A percentile compares a stretch with the other conserved stretches of the same genome.
Conservation (phyloP, 2,329 filamentous ascomycete species). For the Cercospora sp. region DNA sequence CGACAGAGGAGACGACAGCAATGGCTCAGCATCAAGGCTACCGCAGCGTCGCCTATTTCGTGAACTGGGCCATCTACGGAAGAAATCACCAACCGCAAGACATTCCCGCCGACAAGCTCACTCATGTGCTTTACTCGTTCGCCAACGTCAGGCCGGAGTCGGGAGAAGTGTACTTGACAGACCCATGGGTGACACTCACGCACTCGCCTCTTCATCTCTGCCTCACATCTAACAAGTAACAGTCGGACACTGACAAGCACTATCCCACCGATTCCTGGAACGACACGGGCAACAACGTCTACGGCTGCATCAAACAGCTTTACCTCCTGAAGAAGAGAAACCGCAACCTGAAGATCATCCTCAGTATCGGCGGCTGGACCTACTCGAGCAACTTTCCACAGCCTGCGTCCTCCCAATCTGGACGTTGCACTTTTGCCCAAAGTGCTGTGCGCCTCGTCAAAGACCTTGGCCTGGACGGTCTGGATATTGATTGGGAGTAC, state of each 20-base stretch:
- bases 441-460: constrained; percentile 74
- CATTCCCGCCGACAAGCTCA: constrained; percentile 76
- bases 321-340: constrained; percentile 74
- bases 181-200: constrained; percentile 51
- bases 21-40: constrained; percentile 32
- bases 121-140: constrained; percentile 88
- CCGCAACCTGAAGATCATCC: constrained; percentile 73
- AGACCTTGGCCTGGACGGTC: constrained; percentile 68
- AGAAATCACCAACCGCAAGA: constrained; percentile 79
- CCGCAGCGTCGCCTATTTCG: constrained; percentile 39
- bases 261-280: constrained; percentile 68
- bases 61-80: constrained; percentile 43
- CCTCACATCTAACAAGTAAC: background rate
- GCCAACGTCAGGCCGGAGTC: constrained; percentile 77
- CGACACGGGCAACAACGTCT: constrained; percentile 67
- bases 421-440: constrained; percentile 66
- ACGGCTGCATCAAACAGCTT: constrained; percentile 76
- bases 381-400: constrained; percentile 75
- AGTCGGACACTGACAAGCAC: constrained; percentile 66
- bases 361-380: constrained; percentile 82
- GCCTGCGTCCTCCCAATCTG: constrained; percentile 63
- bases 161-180: constrained; percentile 75
- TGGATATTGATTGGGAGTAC: constrained; percentile 55
- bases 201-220: background rate
- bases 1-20: background rate